Conservation (phyloP, 495 filamentous ascomycete genomes). For the Xylaria nigripes region DNA sequence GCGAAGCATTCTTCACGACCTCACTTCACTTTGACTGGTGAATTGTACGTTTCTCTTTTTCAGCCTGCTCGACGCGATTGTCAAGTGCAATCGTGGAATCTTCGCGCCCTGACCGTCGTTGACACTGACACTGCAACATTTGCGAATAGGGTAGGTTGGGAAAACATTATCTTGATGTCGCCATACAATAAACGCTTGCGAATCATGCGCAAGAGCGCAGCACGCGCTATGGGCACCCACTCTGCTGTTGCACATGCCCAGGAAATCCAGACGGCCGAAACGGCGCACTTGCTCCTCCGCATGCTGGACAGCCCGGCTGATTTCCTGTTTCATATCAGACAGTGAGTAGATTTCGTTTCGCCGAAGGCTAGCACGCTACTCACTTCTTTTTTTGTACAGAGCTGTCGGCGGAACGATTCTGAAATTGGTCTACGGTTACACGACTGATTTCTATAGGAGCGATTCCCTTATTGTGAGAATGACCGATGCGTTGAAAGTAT, state of each 20-base stretch:
- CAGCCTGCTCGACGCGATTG: neutral
- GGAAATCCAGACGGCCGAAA: slow-evolving; percentile 33
- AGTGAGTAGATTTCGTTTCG: slow-evolving; percentile 14
- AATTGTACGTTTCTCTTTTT: slow-evolving; percentile 29
- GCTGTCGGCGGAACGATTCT: slow-evolving; percentile 37
- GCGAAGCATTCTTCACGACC: slow-evolving; percentile 38
- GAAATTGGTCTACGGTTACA: slow-evolving; percentile 45
- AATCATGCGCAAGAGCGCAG: slow-evolving; percentile 34
- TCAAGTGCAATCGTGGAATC: too few relatives aligned
- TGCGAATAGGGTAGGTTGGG: slow-evolving; percentile 25
- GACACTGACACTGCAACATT: neutral
- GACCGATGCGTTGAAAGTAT: slow-evolving; percentile 31
- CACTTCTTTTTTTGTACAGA: slow-evolving; percentile 3
- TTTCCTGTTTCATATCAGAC: slow-evolving; percentile 34
- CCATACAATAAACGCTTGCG: slow-evolving; percentile 33
- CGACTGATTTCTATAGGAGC: slow-evolving; percentile 26
- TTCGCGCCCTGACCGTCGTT: too few relatives aligned
- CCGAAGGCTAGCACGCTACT: neutral
- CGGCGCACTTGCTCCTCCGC: slow-evolving; percentile 35
- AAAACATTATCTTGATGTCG: slow-evolving; percentile 27
- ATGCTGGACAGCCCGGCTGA: slow-evolving; percentile 30
- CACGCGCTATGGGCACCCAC: slow-evolving; percentile 29
- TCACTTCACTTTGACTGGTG: slow-evolving; percentile 27
- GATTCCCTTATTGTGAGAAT: slow-evolving; percentile 40
- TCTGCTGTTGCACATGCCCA: slow-evolving; percentile 27